Conservation (phyloP, 1,284 basidiomycete genomes). For the Nidula niveotomentosa region DNA sequence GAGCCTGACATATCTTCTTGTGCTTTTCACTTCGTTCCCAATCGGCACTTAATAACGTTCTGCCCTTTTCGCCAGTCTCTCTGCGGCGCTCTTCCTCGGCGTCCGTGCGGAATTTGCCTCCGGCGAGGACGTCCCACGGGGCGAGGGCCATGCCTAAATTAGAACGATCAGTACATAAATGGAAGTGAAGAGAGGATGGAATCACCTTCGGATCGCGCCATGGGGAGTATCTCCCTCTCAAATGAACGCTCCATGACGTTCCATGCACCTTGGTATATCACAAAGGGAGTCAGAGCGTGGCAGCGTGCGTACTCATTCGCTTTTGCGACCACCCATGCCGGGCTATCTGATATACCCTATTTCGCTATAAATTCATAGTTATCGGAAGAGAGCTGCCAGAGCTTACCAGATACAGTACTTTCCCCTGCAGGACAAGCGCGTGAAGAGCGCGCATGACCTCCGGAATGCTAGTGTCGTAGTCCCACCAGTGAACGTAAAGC, state of each 20-base stretch:
- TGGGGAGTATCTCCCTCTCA: constrained; percentile 56
- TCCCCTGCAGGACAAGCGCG: constrained; percentile 40
- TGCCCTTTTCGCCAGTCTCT: constrained; percentile 38
- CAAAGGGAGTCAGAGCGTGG: constrained; percentile 47
- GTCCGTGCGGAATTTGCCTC: constrained; percentile 41
- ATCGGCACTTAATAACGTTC: constrained; percentile 18
- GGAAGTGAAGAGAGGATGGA: background rate
- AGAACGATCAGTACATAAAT: constrained; percentile 13
- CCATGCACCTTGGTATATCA: constrained; percentile 54
- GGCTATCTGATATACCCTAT: constrained; percentile 39
- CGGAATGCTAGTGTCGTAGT: constrained; percentile 49
- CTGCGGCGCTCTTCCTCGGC: constrained; percentile 38
- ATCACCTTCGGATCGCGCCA: constrained; percentile 45
- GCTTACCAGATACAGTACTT: constrained; percentile 48
- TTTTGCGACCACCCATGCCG: constrained; percentile 42
- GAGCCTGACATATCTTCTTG: constrained; percentile 33
- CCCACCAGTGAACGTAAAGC: constrained; percentile 33
- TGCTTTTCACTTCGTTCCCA: constrained; percentile 41
- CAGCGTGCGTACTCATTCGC: constrained; percentile 43
- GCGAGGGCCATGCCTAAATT: constrained; percentile 11
- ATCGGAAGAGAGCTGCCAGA: background rate
- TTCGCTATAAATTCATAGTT: constrained; percentile 1
- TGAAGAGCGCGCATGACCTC: constrained; percentile 56
- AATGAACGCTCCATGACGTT: constrained; percentile 47
- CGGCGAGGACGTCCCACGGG: constrained; percentile 12